Evolutionary conservation across 768 basidiomycete species (phyloP).

Genomic region (Lactifluus volemus): DNA sequence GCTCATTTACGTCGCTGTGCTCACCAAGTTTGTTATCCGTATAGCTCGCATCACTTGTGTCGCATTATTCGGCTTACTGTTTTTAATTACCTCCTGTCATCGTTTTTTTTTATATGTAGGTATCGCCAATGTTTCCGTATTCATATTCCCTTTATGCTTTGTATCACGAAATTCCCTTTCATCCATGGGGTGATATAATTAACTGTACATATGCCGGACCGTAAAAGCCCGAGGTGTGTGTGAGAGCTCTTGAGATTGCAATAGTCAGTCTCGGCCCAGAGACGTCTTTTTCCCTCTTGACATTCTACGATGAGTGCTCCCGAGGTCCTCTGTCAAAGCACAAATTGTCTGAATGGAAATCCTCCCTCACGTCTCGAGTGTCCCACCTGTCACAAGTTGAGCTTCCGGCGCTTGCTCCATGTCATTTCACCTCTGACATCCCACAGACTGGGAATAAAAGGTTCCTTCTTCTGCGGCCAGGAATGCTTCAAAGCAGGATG

Average conservation of each 20-base stretch:
- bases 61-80: conserved; percentile 10
- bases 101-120: conserved; percentile 10
- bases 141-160: conserved; percentile 4
- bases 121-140: conserved; percentile 7
- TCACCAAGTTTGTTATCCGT: conserved; percentile 17
- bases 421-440: background rate
- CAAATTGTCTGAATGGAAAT: conserved; percentile 67
- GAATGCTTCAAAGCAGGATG: conserved; percentile 95
- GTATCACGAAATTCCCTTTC: background rate
- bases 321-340: conserved; percentile 54
- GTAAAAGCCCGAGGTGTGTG: background rate
- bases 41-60: conserved; percentile 14
- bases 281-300: background rate
- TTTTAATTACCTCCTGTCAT: conserved; percentile 9
- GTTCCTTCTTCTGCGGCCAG: conserved; percentile 89
- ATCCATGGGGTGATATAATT: background rate
- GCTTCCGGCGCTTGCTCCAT: conserved; percentile 20
- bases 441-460: conserved; percentile 64
- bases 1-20: conserved; percentile 14
- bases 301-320: conserved; percentile 30
- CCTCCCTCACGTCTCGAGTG: conserved; percentile 85
- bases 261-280: too few species aligned
- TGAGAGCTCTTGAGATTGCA: too few species aligned
- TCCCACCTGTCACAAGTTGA: conserved; percentile 86
- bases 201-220: background rate